A percentile compares a stretch with the other conserved stretches of the same genome.
Evolutionary conservation across 257 asterid species (phyloP).

Genomic region (Solanum boliviense): DNA sequence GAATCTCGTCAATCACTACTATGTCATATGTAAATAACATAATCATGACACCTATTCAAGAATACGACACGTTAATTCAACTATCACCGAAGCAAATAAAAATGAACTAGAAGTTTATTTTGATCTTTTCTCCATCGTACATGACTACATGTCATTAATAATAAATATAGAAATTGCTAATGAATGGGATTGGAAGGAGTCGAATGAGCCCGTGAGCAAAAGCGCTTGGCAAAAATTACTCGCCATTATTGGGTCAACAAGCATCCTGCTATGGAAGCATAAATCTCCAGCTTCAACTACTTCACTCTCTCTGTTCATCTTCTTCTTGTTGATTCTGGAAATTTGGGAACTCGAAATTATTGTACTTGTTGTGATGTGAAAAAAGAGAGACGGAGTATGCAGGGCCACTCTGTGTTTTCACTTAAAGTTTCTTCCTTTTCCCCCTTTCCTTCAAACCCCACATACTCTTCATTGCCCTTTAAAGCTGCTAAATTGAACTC

Average conservation of each 20-base stretch:
- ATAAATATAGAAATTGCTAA: not conserved
- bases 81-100: no score
- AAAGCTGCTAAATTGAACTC: not conserved
- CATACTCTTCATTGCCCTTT: not conserved
- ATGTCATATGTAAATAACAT: not conserved
- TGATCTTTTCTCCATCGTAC: accelerated
- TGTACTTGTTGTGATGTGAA: not conserved
- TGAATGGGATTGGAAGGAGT: not conserved
- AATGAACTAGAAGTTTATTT: accelerated
- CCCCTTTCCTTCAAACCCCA: not conserved
- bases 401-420: slow-evolving; percentile 11
- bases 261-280: not conserved
- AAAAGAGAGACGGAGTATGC: slow-evolving; percentile 8
- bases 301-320: not conserved
- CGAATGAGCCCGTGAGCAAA: not conserved
- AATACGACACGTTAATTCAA: no score
- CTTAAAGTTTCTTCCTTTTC: not conserved
- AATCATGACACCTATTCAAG: accelerated
- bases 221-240: not conserved
- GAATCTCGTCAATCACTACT: not conserved
- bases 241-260: not conserved
- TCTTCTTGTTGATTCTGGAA: not conserved
- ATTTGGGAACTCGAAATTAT: not conserved
- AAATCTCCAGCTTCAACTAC: not conserved
- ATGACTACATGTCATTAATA: no score